Base-by-base conservation (phyloP, 2,329 filamentous ascomycete species). In the Exophiala alcalophila region DNA sequence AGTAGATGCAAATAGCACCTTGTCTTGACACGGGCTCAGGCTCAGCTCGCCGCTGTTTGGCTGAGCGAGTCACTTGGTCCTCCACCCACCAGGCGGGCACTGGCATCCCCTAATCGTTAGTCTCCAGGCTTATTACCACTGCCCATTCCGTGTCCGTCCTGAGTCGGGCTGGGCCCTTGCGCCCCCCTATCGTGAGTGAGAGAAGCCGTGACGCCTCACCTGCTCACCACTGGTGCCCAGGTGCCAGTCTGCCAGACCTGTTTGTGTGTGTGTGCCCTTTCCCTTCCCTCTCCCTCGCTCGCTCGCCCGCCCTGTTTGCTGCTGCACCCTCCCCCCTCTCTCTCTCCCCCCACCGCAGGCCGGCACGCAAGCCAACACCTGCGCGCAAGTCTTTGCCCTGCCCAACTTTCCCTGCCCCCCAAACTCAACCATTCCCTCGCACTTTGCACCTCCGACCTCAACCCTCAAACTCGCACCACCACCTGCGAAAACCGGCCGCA, bases 401-500 rank as follows among this genome's bases (percentile, higher is more conserved):
- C 30, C 26, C 15, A 32, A 34, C 21, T 34, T 21, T 41, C 34
- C 30, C n/a, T n/a, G n/a, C n/a, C n/a, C n/a, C n/a, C n/a, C n/a
- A n/a, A n/a, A n/a, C n/a, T n/a, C n/a, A n/a, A n/a, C n/a, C n/a
- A 34, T 30, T 41, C 29, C 19, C 30, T 41, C 30, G 18, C 38
- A 23, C 36, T n/a, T n/a, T n/a, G n/a, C n/a, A 41, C 30, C 19
- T 18, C 27, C 33, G 31, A 41, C 36, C 31, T 24, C 11, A 12
- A 43, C 20, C 32, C 23, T 18, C 30, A 29, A n/a, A n/a, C 30
- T 14, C 19, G 14, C 39, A 19, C 21, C 43, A 33, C 38, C 39
- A 42, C 41, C 41, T 16, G 16, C 44, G 26, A 24, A 36, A 23
- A 21, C 44, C n/a, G n/a, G n/a, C n/a, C n/a, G n/a, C n/a, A 43